A percentile compares a stretch with the other conserved stretches of the same genome.
Conservation (phyloP, 2,329 filamentous ascomycete genomes). For the Canariomyces notabilis region DNA sequence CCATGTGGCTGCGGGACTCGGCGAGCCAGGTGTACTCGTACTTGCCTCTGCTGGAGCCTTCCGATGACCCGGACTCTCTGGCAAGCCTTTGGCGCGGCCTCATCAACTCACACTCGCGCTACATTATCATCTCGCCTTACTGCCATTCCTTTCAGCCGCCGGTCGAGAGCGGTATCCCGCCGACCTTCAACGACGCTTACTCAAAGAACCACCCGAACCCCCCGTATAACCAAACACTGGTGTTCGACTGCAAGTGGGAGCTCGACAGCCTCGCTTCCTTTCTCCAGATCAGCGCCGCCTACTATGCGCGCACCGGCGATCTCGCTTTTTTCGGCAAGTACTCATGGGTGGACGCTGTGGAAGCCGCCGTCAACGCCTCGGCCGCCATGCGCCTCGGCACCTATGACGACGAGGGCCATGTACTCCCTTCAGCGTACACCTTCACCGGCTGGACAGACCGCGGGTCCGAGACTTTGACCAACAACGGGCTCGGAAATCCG, state of each 20-base stretch:
- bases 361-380: constrained; percentile 60
- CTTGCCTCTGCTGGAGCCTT: constrained; percentile 53
- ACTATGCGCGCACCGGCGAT: constrained; percentile 59
- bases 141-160: constrained; percentile 92
- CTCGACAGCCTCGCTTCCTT: constrained; percentile 84
- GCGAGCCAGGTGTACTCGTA: constrained; percentile 70
- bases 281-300: constrained; percentile 73
- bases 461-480: constrained; percentile 69
- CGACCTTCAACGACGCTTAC: constrained; percentile 53
- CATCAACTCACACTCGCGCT: constrained; percentile 67
- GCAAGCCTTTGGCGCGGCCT: constrained; percentile 64
- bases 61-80: constrained; percentile 51
- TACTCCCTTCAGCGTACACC: constrained; percentile 57
- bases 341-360: constrained; percentile 65
- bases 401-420: constrained; percentile 52
- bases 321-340: constrained; percentile 51
- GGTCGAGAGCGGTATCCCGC: constrained; percentile 61
- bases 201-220: constrained; percentile 56
- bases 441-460: constrained; percentile 67
- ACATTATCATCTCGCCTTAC: constrained; percentile 66
- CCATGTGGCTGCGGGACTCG: constrained; percentile 84
- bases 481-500: constrained; percentile 72
- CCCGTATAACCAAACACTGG: constrained; percentile 59
- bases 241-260: constrained; percentile 90
- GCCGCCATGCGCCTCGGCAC: constrained; percentile 64